These are phyloP conservation scores for Leishmania mexicana DNA, from an alignment of 208 protist species.

Conservation along the genomic window DNA sequence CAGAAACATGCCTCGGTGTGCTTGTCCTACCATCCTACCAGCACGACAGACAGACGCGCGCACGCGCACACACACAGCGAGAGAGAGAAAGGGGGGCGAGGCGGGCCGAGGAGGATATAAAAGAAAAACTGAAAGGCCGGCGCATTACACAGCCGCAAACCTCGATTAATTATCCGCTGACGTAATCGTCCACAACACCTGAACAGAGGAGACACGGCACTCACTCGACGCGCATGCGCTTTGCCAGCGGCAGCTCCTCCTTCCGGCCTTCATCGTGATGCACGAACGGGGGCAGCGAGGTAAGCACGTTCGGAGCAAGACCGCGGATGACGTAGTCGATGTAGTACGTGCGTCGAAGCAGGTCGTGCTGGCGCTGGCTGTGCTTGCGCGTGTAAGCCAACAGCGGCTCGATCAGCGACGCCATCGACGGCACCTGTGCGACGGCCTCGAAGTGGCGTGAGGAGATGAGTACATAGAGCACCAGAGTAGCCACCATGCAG, in stretches of 20 bases:
- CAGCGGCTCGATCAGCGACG: conserved; percentile 77
- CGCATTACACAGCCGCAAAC: neutral
- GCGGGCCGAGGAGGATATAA: neutral
- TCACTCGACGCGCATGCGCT: conserved; percentile 32
- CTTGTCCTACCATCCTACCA: neutral
- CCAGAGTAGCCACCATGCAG: conserved; percentile 75
- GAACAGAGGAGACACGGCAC: too few relatives aligned
- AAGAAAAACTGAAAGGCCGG: too few relatives aligned
- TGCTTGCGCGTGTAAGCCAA: conserved; percentile 86
- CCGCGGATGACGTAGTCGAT: conserved; percentile 86
- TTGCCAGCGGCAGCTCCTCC: conserved; percentile 13
- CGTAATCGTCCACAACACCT: neutral
- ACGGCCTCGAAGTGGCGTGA: conserved; percentile 71
- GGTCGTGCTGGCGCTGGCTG: conserved; percentile 82
- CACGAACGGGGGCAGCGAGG: conserved; percentile 65
- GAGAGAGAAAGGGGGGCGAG: neutral
- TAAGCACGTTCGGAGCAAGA: conserved; percentile 59
- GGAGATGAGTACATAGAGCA: conserved; percentile 64
- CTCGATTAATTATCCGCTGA: neutral
- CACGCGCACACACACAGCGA: neutral
- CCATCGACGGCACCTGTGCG: conserved; percentile 55
- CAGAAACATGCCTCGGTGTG: neutral
- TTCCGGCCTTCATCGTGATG: neutral
- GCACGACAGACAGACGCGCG: neutral
- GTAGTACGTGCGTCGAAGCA: conserved; percentile 88